Evolutionary conservation across 345 rosid genomes (phyloP).

Genomic region (Salix dunnii): DNA sequence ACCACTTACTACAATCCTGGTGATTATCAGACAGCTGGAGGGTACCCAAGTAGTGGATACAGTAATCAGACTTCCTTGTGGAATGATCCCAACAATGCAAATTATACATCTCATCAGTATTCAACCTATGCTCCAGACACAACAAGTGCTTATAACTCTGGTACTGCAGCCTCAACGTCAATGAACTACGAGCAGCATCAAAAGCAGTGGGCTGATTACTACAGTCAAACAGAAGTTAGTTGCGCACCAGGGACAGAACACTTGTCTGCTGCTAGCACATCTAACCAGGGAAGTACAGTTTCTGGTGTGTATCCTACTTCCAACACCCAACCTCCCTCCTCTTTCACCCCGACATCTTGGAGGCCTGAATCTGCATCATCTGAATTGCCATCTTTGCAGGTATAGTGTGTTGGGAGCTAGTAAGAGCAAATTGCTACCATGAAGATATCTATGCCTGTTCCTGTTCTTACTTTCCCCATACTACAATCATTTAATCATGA

Average conservation of each 20-base stretch:
- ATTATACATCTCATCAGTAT: conserved; percentile 63
- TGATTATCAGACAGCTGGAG: conserved; percentile 99
- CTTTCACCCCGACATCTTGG: conserved; percentile 50
- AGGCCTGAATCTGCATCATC: conserved; percentile 56
- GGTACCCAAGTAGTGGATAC: conserved; percentile 71
- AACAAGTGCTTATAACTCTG: conserved; percentile 48
- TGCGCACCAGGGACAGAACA: conserved; percentile 99
- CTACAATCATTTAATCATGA: not conserved
- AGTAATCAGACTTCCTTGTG: conserved; percentile 58
- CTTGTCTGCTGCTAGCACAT: conserved; percentile 49
- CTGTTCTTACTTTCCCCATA: not conserved
- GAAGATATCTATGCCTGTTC: not conserved
- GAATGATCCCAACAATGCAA: conserved; percentile 66
- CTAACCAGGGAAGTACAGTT: conserved; percentile 52
- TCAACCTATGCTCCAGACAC: conserved; percentile 56
- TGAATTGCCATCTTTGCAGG: conserved; percentile 69
- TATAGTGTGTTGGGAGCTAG: not conserved
- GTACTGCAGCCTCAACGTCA: conserved; percentile 49
- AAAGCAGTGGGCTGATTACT: conserved; percentile 84
- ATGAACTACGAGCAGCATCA: conserved; percentile 70
- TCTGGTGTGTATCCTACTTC: conserved; percentile 53
- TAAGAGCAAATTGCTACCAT: not conserved
- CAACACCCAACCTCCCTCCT: conserved; percentile 54
- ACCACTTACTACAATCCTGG: conserved; percentile 96
- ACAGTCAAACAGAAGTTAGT: conserved; percentile 83